A percentile compares a stretch with the other conserved stretches of the same genome.
These are phyloP conservation scores for Penicillium sp. DNA, from an alignment of 2,329 filamentous ascomycete genomes.

Conservation along the genomic window DNA sequence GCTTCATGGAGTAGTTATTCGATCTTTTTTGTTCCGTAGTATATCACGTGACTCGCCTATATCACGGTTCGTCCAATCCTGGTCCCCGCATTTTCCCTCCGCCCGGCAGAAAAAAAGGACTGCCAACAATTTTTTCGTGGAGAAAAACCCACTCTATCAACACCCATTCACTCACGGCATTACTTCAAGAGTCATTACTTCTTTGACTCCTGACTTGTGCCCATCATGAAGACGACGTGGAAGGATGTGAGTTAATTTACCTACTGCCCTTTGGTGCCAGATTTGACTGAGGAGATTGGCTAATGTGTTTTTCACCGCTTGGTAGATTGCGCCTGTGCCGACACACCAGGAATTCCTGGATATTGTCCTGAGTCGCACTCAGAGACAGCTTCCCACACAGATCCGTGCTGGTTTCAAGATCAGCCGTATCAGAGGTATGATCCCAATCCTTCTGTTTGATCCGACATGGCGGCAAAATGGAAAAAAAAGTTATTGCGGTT, in stretches of 20 bases:
- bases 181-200: slow-evolving; percentile 28
- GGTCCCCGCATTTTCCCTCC: slow-evolving; percentile 21
- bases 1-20: not conserved
- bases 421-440: slow-evolving; percentile 72
- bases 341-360: slow-evolving; percentile 95
- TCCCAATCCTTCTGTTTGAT: not conserved
- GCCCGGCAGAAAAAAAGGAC: slow-evolving; percentile 29
- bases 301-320: slow-evolving; percentile 42
- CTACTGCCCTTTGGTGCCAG: not conserved
- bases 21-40: not conserved
- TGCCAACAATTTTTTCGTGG: slow-evolving; percentile 30
- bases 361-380: slow-evolving; percentile 91
- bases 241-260: slow-evolving; percentile 50
- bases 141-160: slow-evolving; percentile 25
- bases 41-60: slow-evolving; percentile 20
- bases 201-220: slow-evolving; percentile 29
- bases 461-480: not conserved
- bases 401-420: slow-evolving; percentile 97
- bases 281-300: slow-evolving; percentile 18
- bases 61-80: slow-evolving; percentile 19
- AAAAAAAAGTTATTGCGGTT: slow-evolving; percentile 22
- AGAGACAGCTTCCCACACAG: slow-evolving; percentile 89
- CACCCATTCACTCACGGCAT: slow-evolving; percentile 23
- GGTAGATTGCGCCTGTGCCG: slow-evolving; percentile 75
- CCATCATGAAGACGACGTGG: slow-evolving; percentile 60